Base-by-base conservation (phyloP, 2,329 filamentous ascomycete species). In the Diatrype stigma region DNA sequence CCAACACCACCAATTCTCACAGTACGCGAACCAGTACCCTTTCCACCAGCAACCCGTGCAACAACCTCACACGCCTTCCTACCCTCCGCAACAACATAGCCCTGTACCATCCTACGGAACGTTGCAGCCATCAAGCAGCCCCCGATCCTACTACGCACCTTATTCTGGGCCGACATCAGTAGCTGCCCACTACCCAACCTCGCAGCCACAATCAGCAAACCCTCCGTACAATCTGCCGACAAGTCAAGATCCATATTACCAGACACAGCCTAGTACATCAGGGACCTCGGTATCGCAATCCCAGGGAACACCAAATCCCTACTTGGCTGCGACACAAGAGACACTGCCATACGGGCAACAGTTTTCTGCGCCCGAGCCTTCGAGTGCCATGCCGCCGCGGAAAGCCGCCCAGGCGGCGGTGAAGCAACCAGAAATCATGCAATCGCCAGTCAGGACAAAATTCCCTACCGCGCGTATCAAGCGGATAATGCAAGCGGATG, bases 401-500 rank as follows among this genome's bases (percentile, higher is more conserved):
- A 70, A 69, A 60, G 63, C 68, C 51, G 64, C 69, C 55, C 69
- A 51, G 60, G 69, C n/a, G 22, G 12, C 62, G 57, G 69, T 64
- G 38, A 70, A 61, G 52, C 65, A 71, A 49, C 67, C 70, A 28
- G 67, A 69, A 42, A 71, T 82, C 61, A 84, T 73, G 68, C 81
- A 69, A 73, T 96, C 73, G 70, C 79, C 90, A 42, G 90, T 99
- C 61, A 89, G 84, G 70, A 97, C 93, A 32, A 96, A 96, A 64
- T 99, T 99, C 64, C 94, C 94, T 1, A 96, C 96, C 30, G 94
- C 94, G 14, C 82, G 94, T 55, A 99, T 99, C 76, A 99, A 99
- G 78, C 85, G 94, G 47, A 97, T 99, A 64, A 97, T 99, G 94
- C 94, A 99, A 73, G 93, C 93, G 11, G 94, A 99, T 65, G 94